These are phyloP conservation scores for Suhomyces vadensis DNA, from an alignment of 805 yeast species.

Conservation along the genomic window DNA sequence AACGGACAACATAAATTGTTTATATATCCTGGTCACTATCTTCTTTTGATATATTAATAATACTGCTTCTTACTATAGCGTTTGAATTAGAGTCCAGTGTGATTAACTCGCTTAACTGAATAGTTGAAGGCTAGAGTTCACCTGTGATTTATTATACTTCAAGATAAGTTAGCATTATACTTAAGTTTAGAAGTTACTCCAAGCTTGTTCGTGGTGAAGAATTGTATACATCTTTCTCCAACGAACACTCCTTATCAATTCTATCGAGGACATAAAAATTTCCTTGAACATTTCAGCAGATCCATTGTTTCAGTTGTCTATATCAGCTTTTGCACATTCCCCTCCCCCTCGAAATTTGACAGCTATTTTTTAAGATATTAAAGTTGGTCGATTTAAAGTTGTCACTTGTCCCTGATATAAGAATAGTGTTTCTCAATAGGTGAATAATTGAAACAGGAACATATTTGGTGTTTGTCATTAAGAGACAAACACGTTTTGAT, in stretches of 20 bases:
- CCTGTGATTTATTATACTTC: background rate
- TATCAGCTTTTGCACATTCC: background rate
- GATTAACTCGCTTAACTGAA: background rate
- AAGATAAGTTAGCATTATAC: background rate
- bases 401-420: too few species aligned
- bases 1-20: conserved; percentile 5
- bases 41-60: background rate
- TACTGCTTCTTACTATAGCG: background rate
- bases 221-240: too few species aligned
- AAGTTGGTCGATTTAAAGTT: background rate
- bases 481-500: too few species aligned
- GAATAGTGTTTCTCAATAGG: too few species aligned
- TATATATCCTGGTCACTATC: conserved; percentile 4
- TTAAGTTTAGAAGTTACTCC: background rate
- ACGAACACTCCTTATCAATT: too few species aligned
- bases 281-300: background rate
- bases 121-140: background rate
- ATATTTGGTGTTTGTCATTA: too few species aligned
- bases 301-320: background rate
- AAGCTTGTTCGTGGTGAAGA: too few species aligned
- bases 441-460: background rate
- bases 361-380: background rate
- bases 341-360: background rate
- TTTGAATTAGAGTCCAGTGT: background rate
- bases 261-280: background rate